phyloP scores from a whole-genome alignment of 169 alveolate species.

The Cryptosporidium xiaoi region DNA sequence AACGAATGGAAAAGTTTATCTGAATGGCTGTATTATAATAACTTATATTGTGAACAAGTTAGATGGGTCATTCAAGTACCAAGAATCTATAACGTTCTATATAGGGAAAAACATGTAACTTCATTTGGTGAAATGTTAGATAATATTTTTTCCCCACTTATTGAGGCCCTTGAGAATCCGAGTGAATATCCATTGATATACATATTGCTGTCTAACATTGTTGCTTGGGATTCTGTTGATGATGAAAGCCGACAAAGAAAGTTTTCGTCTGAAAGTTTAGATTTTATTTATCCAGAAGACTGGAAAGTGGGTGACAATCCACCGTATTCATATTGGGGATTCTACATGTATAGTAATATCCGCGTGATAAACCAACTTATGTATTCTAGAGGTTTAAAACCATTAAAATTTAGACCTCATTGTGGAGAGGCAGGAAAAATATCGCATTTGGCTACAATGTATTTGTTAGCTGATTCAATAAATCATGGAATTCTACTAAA shows the following conservation, averaged over 20 bases:
- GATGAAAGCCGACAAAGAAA: conserved; percentile 83
- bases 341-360: conserved; percentile 90
- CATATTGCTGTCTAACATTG: conserved; percentile 75
- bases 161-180: conserved; percentile 68
- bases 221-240: conserved; percentile 89
- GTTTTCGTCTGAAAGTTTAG: conserved; percentile 77
- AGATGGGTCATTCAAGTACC: conserved; percentile 93
- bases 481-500: conserved; percentile 89
- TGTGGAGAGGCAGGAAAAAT: conserved; percentile 93
- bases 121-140: conserved; percentile 86
- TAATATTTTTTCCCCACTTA: conserved; percentile 76
- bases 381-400: conserved; percentile 84
- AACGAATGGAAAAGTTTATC: conserved; percentile 92
- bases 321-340: conserved; percentile 92
- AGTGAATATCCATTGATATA: conserved; percentile 43
- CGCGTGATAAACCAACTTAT: conserved; percentile 86
- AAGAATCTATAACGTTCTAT: conserved; percentile 86
- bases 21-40: conserved; percentile 88
- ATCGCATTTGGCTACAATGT: conserved; percentile 89
- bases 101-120: conserved; percentile 78
- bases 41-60: conserved; percentile 79
- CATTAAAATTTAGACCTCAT: conserved; percentile 91
- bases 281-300: conserved; percentile 84
- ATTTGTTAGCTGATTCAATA: conserved; percentile 87
- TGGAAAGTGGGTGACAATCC: conserved; percentile 86